These are phyloP conservation scores for Colletotrichum filicis DNA, from an alignment of 2,329 filamentous ascomycete species.

Conservation along the genomic window DNA sequence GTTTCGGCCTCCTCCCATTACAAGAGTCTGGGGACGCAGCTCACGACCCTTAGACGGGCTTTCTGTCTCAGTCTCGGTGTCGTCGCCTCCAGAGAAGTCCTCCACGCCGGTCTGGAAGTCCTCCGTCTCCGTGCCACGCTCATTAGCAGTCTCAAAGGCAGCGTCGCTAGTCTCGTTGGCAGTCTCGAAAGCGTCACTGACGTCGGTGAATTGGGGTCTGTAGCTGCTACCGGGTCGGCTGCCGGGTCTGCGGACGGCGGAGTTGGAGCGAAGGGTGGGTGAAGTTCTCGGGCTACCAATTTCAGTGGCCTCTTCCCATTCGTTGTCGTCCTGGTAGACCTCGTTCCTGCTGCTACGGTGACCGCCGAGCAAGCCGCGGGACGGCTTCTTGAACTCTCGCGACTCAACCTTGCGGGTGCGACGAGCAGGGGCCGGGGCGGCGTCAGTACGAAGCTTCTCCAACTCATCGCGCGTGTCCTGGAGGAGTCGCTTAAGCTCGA, in stretches of 20 bases:
- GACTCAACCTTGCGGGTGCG: constrained; percentile 72
- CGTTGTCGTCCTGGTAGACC: constrained; percentile 80
- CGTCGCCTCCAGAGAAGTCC: constrained; percentile 78
- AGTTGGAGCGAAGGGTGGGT: constrained; percentile 43
- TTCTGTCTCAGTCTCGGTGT: constrained; percentile 86
- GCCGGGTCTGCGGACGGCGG: constrained; percentile 41
- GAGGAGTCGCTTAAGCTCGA: constrained; percentile 93
- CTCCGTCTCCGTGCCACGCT: constrained; percentile 88
- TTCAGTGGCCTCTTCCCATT: constrained; percentile 84
- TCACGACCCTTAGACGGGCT: constrained; percentile 58
- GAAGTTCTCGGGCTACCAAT: constrained; percentile 66
- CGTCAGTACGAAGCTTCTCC: constrained; percentile 73
- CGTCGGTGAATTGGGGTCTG: constrained; percentile 52
- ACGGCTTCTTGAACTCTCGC: constrained; percentile 81
- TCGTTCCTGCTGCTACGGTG: constrained; percentile 81
- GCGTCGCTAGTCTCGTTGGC: constrained; percentile 80
- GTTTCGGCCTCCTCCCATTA: constrained; percentile 62
- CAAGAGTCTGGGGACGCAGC: constrained; percentile 53
- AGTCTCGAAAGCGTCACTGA: constrained; percentile 80
- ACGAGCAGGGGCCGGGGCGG: constrained; percentile 59
- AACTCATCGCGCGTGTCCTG: constrained; percentile 95
- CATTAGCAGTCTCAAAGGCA: constrained; percentile 77
- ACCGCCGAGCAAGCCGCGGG: constrained; percentile 76
- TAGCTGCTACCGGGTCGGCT: constrained; percentile 32
- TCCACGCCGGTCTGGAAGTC: constrained; percentile 96